Evolutionary conservation across 1,139 yeast species (phyloP).

Genomic region (Suhomyces atakaporum): DNA sequence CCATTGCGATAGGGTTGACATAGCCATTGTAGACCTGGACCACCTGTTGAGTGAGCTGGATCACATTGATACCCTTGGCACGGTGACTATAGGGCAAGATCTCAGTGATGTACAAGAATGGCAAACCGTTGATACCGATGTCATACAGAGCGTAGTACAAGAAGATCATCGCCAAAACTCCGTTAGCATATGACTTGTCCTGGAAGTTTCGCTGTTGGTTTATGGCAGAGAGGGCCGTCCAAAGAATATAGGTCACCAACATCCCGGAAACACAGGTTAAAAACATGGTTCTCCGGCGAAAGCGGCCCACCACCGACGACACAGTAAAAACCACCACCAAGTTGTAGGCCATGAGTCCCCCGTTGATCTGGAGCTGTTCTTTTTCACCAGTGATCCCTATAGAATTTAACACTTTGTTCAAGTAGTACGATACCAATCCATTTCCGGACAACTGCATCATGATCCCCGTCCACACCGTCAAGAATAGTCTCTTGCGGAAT

Average conservation of each 20-base stretch:
- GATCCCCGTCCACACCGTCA: constrained; percentile 33
- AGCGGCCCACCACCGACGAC: constrained; percentile 30
- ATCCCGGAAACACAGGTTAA: constrained; percentile 36
- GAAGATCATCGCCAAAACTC: constrained; percentile 49
- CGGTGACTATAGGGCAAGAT: constrained; percentile 47
- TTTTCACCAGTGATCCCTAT: constrained; percentile 49
- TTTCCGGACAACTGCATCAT: constrained; percentile 55
- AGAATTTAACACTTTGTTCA: constrained; percentile 47
- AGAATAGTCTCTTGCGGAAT: constrained; percentile 49
- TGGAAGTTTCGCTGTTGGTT: constrained; percentile 39
- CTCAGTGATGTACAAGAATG: constrained; percentile 43
- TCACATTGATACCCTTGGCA: constrained; percentile 45
- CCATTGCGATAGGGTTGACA: constrained; percentile 63
- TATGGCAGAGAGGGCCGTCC: constrained; percentile 42
- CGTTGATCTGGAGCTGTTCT: constrained; percentile 51
- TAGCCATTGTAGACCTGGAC: constrained; percentile 42
- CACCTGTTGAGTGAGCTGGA: constrained; percentile 29
- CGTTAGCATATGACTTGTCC: constrained; percentile 38
- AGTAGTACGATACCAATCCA: constrained; percentile 53
- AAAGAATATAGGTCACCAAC: constrained; percentile 40
- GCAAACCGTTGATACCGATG: constrained; percentile 44
- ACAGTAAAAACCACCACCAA: constrained; percentile 35
- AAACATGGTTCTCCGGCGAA: constrained; percentile 51
- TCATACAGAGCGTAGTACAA: constrained; percentile 41
- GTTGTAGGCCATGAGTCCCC: constrained; percentile 45